These are phyloP conservation scores for Pontederia crassipes DNA, from an alignment of 176 grass and related monocot species.

Conservation along the genomic window DNA sequence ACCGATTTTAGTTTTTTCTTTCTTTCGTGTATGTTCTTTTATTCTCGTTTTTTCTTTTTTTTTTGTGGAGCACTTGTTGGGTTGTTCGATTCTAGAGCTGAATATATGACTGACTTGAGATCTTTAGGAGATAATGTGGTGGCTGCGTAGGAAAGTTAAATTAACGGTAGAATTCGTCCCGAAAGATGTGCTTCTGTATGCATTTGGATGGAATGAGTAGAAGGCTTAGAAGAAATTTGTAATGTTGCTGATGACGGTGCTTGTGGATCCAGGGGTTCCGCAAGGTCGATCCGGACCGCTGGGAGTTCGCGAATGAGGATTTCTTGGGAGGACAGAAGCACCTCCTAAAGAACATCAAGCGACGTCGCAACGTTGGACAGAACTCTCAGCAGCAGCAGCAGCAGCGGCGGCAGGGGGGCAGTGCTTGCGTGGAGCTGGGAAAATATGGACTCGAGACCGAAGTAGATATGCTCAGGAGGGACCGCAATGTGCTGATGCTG, in stretches of 20 bases:
- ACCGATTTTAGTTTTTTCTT: too few species aligned
- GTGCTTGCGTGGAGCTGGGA: neutral
- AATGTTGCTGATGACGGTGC: neutral
- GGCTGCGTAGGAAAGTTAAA: too few species aligned
- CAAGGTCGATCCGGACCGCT: slow-evolving; percentile 9
- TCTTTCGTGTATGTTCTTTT: too few species aligned
- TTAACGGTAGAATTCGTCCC: too few species aligned
- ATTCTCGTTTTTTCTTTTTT: too few species aligned
- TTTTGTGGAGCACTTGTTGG: too few species aligned
- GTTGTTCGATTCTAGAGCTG: too few species aligned
- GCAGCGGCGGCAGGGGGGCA: neutral
- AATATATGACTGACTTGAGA: too few species aligned
- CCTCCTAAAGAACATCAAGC: slow-evolving; percentile 10
- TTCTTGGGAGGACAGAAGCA: slow-evolving; percentile 10
- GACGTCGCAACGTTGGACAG: slow-evolving; percentile 8
- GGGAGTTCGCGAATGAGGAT: slow-evolving; percentile 9
- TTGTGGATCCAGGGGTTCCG: slow-evolving; percentile 8
- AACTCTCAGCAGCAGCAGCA: slow-evolving; percentile 4
- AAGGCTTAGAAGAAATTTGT: neutral
- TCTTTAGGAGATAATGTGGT: too few species aligned
- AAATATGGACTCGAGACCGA: slow-evolving; percentile 11
- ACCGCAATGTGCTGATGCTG: slow-evolving; percentile 14
- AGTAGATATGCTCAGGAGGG: slow-evolving; percentile 3
- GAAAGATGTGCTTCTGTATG: neutral
- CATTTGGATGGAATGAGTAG: neutral